Conservation (phyloP, 2,329 filamentous ascomycete species). For the Dendrostoma leiphaemia region DNA sequence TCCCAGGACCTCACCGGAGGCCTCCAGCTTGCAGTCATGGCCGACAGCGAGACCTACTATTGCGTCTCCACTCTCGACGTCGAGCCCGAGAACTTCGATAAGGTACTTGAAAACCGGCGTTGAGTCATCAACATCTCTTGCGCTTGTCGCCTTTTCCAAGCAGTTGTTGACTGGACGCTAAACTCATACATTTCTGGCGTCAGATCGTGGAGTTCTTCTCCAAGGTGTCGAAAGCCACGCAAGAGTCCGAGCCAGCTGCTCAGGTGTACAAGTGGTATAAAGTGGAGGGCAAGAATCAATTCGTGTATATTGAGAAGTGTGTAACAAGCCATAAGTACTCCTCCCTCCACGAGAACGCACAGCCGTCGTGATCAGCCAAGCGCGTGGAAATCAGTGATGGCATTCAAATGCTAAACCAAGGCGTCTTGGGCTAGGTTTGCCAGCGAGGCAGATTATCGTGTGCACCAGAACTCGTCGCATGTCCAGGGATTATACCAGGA, state of each 20-base stretch:
- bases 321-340: too few species aligned
- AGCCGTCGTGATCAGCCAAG: too few species aligned
- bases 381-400: too few species aligned
- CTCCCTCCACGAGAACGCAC: too few species aligned
- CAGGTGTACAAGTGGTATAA: constrained; percentile 9
- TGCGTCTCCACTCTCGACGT: constrained; percentile 3
- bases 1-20: too few species aligned
- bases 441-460: constrained; percentile 2
- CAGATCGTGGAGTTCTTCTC: constrained; percentile 10
- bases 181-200: neutral
- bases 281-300: constrained; percentile 5
- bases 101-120: neutral
- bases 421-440: neutral
- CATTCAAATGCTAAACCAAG: too few species aligned
- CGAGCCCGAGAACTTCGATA: constrained; percentile 1
- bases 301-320: constrained; percentile 7
- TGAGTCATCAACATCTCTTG: neutral
- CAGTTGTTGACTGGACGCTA: neutral
- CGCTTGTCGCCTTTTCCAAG: neutral
- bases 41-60: neutral
- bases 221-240: neutral
- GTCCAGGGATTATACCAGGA: constrained; percentile 4
- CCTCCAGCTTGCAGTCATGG: neutral
- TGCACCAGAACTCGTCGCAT: constrained; percentile 5
- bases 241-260: constrained; percentile 1